Evolutionary conservation across 2,329 filamentous ascomycete genomes (phyloP), one percentile per base, ranked within the genome.

Genomic region (Botrytis byssoidea): DNA sequence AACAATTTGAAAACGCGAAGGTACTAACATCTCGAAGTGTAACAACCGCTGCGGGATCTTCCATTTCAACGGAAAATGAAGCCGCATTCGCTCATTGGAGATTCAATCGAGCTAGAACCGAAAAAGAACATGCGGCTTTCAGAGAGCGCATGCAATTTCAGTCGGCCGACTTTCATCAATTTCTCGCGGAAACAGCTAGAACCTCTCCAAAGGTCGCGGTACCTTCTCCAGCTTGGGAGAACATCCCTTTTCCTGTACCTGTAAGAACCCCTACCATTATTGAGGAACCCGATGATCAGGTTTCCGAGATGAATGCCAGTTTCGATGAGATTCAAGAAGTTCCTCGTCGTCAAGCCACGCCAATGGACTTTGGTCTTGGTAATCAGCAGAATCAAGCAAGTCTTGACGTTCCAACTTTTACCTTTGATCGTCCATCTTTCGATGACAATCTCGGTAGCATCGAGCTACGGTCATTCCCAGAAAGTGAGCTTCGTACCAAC

Each of bases 81-180:
- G 48, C n/a, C 8, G 66, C 35, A 0, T 32, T 57, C 5, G 66
- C 55, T 20, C 12, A 18, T 14, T 69, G 66, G 66, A 22, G 2
- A 14, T 69, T 69, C 3, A 42, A 32, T 4, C 4, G 66, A 1
- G 35, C 66, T 0, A 22, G 66, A 16, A 69, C 35, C 16, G 66
- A 69, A 1, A 42, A n/a, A 16, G 66, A 69, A 7, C 66, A 69
- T 40, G n/a, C 66, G 8, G 48, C n/a, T 9, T 69, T 69, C 20
- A 22, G 66, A 16, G 66, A 69, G 12, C 40, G 29, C 14, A 69
- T 69, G 16, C 37, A 57, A 32, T 69, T 69, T 20, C 66, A 69
- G 14, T 69, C 66, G 6, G 66, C 66, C 9, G 66, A 69, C 20
- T 69, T 57, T 9, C 66, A 69, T 20, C 66, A 57, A 22, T 69